Evolutionary conservation across 192 early-diverging fungal genomes (phyloP), one percentile per base, ranked within the genome.

Genomic region (Mortierella hygrophila): DNA sequence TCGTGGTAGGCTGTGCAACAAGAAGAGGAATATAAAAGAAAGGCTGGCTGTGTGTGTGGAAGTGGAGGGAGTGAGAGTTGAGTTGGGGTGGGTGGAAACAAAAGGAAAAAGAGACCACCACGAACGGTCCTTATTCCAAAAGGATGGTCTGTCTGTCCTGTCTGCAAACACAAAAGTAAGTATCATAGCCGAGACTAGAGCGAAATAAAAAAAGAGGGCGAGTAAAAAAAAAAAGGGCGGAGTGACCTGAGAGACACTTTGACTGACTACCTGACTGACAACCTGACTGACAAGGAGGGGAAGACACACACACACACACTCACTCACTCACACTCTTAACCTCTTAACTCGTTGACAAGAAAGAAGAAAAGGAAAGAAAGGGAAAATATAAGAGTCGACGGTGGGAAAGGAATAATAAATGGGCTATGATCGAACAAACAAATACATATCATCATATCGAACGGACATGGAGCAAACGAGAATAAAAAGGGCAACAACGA

Each of bases 391-490:
- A 60, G n/a, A 60, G 55, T 60, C 55, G 55, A 60, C 55, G 55
- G n/a, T 18, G 55, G 21, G 55, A 60, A 60, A n/a, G 55, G 55
- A 60, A 10, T 60, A 52, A 21, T 52, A 16, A 5, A 20, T 52
- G 18, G 18, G 18, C 18, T 52, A 52, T 11, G n/a, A 6, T 60
- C 55, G n/a, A 60, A 60, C 9, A 60, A 26, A 60, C 18, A 26
- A 3, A 55, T 0, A 26, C 16, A 60, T 11, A 23, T 26, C 2
- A 60, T 11, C 1, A 65, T 65, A 65, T 26, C 11, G 11, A 32
- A 65, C 60, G 60, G n/a, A 65, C 60, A 32, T 60, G n/a, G 60
- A 65, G 60, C 60, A 32, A 32, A 65, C 60, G 23, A 32, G 60
- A 65, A 65, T 35, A 65, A 65, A 23, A 32, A 32, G 4, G 60